These are phyloP conservation scores for Kingdonia uniflora DNA, from an alignment of 164 flowering plant species.

Conservation along the genomic window DNA sequence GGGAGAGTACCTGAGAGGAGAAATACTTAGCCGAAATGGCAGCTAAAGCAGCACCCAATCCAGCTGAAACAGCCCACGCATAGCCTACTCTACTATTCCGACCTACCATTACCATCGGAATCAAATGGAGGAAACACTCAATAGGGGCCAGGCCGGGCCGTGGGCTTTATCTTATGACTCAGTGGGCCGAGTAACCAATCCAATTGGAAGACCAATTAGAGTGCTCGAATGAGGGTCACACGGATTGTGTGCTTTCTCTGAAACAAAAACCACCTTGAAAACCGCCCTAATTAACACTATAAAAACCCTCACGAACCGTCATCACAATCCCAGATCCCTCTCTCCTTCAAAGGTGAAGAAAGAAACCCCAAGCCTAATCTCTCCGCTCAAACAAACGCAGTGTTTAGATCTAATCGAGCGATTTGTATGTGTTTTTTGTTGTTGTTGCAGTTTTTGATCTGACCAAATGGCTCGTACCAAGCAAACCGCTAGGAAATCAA, in stretches of 20 bases:
- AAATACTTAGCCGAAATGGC: constrained; percentile 63
- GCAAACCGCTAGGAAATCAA: constrained; percentile 34
- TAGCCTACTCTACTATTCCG: constrained; percentile 29
- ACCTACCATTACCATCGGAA: constrained; percentile 11
- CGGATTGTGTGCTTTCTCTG: constrained; percentile 10
- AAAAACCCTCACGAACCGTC: background rate
- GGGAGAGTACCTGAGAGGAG: constrained; percentile 25
- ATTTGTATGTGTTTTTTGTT: no score
- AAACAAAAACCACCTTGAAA: background rate
- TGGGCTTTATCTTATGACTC: no score
- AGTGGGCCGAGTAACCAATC: no score
- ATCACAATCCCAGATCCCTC: no score
- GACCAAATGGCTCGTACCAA: constrained; percentile 41
- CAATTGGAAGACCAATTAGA: no score
- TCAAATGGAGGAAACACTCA: no score
- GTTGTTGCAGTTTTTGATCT: no score
- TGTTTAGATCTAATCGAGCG: no score
- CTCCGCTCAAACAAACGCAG: no score
- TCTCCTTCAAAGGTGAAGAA: no score
- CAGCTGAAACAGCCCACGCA: constrained; percentile 60
- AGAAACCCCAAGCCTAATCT: background rate
- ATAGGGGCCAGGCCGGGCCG: no score
- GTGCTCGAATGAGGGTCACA: constrained; percentile 10
- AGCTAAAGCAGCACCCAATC: constrained; percentile 56
- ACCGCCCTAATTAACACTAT: background rate